Evolutionary conservation across 164 flowering plant species (phyloP).

Genomic region (Magnolia officinalis): DNA sequence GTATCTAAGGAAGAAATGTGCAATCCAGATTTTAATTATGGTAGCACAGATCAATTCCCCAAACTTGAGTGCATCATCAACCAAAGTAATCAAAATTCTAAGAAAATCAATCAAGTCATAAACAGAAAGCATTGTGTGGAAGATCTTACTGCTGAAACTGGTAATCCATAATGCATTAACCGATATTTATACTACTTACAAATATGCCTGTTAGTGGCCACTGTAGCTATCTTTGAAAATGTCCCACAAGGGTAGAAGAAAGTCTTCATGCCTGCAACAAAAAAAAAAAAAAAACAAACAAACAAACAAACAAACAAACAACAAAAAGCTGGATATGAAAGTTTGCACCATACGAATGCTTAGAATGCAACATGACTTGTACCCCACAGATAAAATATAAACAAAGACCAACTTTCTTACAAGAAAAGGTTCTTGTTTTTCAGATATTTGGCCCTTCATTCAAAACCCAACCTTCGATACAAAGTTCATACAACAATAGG

Average conservation of each 20-base stretch:
- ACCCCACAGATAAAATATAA: neutral
- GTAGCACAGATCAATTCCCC: neutral
- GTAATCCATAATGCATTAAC: neutral
- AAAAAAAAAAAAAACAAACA: neutral
- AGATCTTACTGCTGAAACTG: neutral
- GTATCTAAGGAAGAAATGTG: neutral
- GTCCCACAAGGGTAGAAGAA: conserved; percentile 88
- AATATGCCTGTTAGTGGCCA: conserved; percentile 62
- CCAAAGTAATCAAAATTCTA: neutral
- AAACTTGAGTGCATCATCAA: neutral
- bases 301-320: conserved; percentile 2
- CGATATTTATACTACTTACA: conserved; percentile 45
- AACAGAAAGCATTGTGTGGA: neutral
- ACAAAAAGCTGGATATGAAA: neutral
- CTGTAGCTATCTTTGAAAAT: conserved; percentile 75
- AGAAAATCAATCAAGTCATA: too few species aligned
- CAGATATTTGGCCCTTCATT: neutral
- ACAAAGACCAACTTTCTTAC: neutral
- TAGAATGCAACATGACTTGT: neutral
- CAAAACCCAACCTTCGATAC: neutral
- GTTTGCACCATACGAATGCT: neutral
- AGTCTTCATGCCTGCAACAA: conserved; percentile 72
- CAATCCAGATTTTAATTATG: neutral
- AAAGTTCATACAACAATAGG: neutral
- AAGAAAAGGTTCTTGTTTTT: neutral